Evolutionary conservation across 805 yeast genomes (phyloP), one percentile per base, ranked within the genome.

Genomic region (Metschnikowia chrysomelidarum): DNA sequence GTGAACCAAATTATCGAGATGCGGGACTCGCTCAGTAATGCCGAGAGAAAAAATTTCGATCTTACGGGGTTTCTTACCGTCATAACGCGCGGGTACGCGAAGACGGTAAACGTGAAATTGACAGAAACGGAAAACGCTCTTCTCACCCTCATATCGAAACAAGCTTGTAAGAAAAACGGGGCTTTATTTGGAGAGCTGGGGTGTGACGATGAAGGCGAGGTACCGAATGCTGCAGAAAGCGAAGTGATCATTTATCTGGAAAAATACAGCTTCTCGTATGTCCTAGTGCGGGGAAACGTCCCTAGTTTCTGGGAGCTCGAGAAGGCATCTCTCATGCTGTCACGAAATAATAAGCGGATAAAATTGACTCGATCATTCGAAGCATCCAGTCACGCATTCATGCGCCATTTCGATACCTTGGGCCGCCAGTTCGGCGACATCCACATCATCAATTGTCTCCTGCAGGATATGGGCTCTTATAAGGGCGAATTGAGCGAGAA

Each of bases 171-270:
- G 19, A 71, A 70, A 42, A 56, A 56, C 23, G 79, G 79, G 0
- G 67, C 71, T 0, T 53, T 75, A 13, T 75, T 75, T 50, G 82
- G 82, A 1, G 75, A 75, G 19, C 71, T 72, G 62, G 77, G 82
- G 21, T 64, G 75, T 47, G 82, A 76, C 49, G 81, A 76, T 41
- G 71, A 71, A 25, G 78, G 80, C 1, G 63, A 66, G 15, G 76
- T 65, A 10, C 63, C 78, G 3, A 74, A 75, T 46, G 75, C 62
- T 47, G 73, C 67, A 15, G 81, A 76, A 46, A 62, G 76, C 4
- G 81, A 76, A 51, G 50, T 75, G 11, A 60, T 75, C 7, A 49
- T 75, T 7, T 70, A 71, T 30, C 59, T 69, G 5, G 61, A 57
- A 19, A 59, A 50, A 29, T 67, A 51, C 38, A 63, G 71, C 45